Conservation (phyloP, 1,139 yeast genomes). For the Debaryomyces psychrophilus region DNA sequence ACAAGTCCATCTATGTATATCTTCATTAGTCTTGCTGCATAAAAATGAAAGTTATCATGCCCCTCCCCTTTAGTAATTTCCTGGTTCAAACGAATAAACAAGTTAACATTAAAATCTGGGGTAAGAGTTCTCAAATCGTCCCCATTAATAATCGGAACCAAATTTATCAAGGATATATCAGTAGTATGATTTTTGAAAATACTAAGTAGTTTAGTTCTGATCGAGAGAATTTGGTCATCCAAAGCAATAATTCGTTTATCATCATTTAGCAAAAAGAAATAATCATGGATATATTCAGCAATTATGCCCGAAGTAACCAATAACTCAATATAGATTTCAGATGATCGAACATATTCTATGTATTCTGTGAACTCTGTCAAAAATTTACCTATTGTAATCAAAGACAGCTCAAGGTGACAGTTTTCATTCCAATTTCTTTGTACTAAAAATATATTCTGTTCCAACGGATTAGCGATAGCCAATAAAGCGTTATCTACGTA, state of each 20-base stretch:
- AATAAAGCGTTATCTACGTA: conserved; percentile 22
- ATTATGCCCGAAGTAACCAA: conserved; percentile 18
- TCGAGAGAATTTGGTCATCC: conserved; percentile 4
- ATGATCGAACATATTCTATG: not conserved
- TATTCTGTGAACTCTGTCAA: conserved; percentile 7
- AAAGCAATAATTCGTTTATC: not conserved
- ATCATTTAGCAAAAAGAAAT: conserved; percentile 21
- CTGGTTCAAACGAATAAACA: not conserved
- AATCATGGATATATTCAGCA: conserved; percentile 35
- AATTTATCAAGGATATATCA: not conserved
- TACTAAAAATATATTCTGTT: conserved; percentile 38
- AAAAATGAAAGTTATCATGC: conserved; percentile 19
- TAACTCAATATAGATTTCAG: conserved; percentile 1
- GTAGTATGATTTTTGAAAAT: conserved; percentile 1
- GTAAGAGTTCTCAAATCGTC: conserved; percentile 1
- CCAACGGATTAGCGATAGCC: conserved; percentile 51
- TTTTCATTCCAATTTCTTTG: conserved; percentile 17
- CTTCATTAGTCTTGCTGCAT: conserved; percentile 32
- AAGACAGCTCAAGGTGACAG: conserved; percentile 8
- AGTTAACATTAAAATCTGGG: not conserved
- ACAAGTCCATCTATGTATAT: conserved; percentile 22
- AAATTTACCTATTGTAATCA: conserved; percentile 19
- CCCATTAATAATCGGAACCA: conserved; percentile 8
- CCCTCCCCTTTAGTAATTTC: not conserved
- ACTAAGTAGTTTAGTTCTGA: not conserved